These are phyloP conservation scores for Aphanomyces cochlioides DNA, from an alignment of 352 stramenopile genomes.

Conservation along the genomic window DNA sequence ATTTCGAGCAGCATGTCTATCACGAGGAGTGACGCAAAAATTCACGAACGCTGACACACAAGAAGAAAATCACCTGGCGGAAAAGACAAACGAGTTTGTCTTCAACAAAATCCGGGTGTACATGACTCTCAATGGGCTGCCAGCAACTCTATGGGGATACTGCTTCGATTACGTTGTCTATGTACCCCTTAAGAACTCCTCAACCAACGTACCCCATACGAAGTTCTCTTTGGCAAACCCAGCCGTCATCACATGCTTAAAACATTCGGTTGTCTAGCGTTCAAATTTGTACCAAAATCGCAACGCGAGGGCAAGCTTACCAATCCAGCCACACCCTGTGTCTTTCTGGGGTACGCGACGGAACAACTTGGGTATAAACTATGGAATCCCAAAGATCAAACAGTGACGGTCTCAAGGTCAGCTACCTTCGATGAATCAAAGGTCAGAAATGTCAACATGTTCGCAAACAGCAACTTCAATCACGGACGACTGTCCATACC, in stretches of 20 bases:
- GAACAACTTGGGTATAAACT: conserved; percentile 7
- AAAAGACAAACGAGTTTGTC: conserved; percentile 12
- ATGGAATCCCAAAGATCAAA: conserved; percentile 10
- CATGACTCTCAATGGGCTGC: not conserved
- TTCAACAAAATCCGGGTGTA: not conserved
- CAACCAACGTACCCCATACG: not conserved
- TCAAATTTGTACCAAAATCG: conserved; percentile 24
- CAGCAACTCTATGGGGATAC: not conserved
- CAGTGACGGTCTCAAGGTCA: not conserved
- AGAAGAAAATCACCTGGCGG: not conserved
- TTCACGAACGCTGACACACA: not conserved
- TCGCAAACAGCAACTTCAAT: not conserved
- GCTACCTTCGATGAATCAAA: conserved; percentile 17
- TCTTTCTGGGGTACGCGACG: conserved; percentile 20
- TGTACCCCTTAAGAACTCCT: too few species aligned
- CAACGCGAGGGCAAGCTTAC: conserved; percentile 22
- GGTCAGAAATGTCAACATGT: conserved; percentile 5
- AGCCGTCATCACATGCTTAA: conserved; percentile 17
- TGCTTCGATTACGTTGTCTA: not conserved
- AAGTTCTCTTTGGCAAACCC: conserved; percentile 8
- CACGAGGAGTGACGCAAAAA: too few species aligned
- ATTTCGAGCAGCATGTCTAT: too few species aligned
- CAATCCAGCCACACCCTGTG: conserved; percentile 11
- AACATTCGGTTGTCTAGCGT: conserved; percentile 30
- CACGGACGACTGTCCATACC: conserved; percentile 15